phyloP scores from a whole-genome alignment of 345 rosid species.

The Gynandropsis gynandra region DNA sequence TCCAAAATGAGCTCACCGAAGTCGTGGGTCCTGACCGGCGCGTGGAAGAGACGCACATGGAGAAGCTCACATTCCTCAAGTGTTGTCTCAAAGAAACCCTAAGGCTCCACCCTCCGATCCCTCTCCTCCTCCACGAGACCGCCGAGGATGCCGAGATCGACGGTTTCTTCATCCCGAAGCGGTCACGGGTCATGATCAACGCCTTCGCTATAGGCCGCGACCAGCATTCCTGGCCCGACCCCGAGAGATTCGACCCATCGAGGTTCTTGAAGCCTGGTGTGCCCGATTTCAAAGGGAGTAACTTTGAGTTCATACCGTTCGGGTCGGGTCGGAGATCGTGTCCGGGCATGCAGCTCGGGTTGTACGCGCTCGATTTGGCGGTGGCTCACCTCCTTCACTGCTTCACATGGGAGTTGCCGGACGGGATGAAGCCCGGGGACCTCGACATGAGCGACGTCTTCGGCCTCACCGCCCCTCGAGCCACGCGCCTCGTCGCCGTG shows the following conservation, averaged over 20 bases:
- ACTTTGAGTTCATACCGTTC: constrained; percentile 82
- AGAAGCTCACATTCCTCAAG: constrained; percentile 50
- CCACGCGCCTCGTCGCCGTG: constrained; percentile 57
- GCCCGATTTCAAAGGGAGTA: constrained; percentile 70
- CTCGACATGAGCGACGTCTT: constrained; percentile 75
- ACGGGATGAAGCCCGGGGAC: constrained; percentile 79
- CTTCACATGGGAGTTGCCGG: constrained; percentile 78
- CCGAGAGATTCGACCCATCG: constrained; percentile 58
- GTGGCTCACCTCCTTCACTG: constrained; percentile 72
- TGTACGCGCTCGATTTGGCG: constrained; percentile 60
- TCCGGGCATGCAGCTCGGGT: constrained; percentile 92
- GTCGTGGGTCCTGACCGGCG: constrained; percentile 72
- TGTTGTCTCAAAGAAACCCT: constrained; percentile 72
- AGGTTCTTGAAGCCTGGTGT: constrained; percentile 56
- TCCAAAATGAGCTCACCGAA: constrained; percentile 62
- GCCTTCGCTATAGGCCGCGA: constrained; percentile 76
- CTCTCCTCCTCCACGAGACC: constrained; percentile 86
- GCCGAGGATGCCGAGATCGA: constrained; percentile 50
- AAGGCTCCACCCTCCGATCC: constrained; percentile 92
- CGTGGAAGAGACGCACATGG: constrained; percentile 68
- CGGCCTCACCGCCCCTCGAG: constrained; percentile 84
- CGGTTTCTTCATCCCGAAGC: constrained; percentile 60
- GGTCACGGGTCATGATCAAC: constrained; percentile 67
- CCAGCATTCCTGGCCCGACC: constrained; percentile 63
- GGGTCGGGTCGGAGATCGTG: constrained; percentile 91